These are phyloP conservation scores for Fraxinus excelsior DNA, from an alignment of 257 asterid species.

Conservation along the genomic window DNA sequence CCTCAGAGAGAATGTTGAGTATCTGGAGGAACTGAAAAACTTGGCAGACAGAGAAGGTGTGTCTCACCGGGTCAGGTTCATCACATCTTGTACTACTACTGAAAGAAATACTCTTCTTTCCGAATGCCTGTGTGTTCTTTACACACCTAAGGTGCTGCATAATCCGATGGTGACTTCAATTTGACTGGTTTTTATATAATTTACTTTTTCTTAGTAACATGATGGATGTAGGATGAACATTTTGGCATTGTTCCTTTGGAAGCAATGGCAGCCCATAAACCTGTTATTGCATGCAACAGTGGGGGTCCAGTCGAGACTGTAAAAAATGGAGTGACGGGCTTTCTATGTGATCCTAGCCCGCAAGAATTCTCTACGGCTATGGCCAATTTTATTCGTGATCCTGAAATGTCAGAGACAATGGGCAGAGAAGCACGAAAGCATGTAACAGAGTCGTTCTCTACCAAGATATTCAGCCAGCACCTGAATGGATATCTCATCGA, in stretches of 20 bases:
- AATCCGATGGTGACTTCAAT: slow-evolving; percentile 3
- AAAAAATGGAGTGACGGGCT: slow-evolving; percentile 72
- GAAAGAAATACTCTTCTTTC: slow-evolving; percentile 78
- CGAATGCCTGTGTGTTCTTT: slow-evolving; percentile 75
- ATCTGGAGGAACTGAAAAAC: slow-evolving; percentile 71
- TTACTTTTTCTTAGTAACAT: slow-evolving; percentile 7
- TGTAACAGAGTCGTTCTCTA: slow-evolving; percentile 66
- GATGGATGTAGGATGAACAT: slow-evolving; percentile 71
- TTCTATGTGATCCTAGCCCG: slow-evolving; percentile 77
- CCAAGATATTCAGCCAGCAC: slow-evolving; percentile 73
- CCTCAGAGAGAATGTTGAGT: slow-evolving; percentile 86
- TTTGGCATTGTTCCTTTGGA: slow-evolving; percentile 97
- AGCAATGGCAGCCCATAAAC: slow-evolving; percentile 96
- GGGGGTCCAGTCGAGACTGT: slow-evolving; percentile 94
- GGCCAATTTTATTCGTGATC: slow-evolving; percentile 66
- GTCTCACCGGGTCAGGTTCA: slow-evolving; percentile 56
- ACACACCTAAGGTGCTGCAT: slow-evolving; percentile 74
- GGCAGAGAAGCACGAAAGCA: slow-evolving; percentile 73
- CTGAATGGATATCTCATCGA: slow-evolving; percentile 64
- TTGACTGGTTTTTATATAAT: neutral
- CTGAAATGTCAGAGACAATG: slow-evolving; percentile 64
- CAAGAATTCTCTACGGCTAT: slow-evolving; percentile 73
- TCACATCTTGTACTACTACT: slow-evolving; percentile 85
- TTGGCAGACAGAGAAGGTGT: slow-evolving; percentile 78
- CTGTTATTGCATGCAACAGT: slow-evolving; percentile 90